Conservation (phyloP, 1,139 yeast genomes). For the Geotrichum citri-aurantii region DNA sequence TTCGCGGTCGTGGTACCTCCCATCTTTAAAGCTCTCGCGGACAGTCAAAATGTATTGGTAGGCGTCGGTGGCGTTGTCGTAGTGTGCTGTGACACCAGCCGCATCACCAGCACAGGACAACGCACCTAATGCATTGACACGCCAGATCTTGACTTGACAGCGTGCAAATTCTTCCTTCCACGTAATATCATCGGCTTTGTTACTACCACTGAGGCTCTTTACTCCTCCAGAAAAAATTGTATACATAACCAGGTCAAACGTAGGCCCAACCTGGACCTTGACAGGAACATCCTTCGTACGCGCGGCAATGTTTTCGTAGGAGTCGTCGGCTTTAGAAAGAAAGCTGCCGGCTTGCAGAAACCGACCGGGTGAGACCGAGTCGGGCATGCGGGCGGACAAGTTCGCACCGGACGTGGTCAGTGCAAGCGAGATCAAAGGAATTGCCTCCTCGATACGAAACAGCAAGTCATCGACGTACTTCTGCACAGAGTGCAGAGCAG, state of each 20-base stretch:
- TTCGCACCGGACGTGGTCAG: conserved; percentile 68
- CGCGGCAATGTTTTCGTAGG: not conserved
- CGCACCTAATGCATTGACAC: conserved; percentile 27
- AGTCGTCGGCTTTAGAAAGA: conserved; percentile 41
- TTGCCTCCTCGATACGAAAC: conserved; percentile 56
- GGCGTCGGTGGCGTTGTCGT: conserved; percentile 12
- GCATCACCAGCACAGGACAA: not conserved
- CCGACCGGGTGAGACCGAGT: conserved; percentile 58
- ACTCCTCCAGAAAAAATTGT: conserved; percentile 60
- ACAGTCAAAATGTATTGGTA: conserved; percentile 47
- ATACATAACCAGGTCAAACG: conserved; percentile 53
- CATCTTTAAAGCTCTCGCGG: conserved; percentile 63
- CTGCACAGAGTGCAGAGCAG: conserved; percentile 47
- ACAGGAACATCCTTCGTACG: conserved; percentile 13
- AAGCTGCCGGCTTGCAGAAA: conserved; percentile 57
- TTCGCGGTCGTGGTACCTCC: conserved; percentile 62
- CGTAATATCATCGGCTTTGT: conserved; percentile 39
- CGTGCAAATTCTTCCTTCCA: conserved; percentile 76
- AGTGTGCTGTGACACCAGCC: not conserved
- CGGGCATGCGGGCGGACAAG: conserved; percentile 48
- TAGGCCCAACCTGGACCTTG: conserved; percentile 50
- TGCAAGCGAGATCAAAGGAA: conserved; percentile 64
- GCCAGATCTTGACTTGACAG: conserved; percentile 43
- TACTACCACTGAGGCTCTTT: conserved; percentile 37
- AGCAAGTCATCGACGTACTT: conserved; percentile 46